phyloP scores from a whole-genome alignment of 106 monocot species.

The Dendrobium officinale region DNA sequence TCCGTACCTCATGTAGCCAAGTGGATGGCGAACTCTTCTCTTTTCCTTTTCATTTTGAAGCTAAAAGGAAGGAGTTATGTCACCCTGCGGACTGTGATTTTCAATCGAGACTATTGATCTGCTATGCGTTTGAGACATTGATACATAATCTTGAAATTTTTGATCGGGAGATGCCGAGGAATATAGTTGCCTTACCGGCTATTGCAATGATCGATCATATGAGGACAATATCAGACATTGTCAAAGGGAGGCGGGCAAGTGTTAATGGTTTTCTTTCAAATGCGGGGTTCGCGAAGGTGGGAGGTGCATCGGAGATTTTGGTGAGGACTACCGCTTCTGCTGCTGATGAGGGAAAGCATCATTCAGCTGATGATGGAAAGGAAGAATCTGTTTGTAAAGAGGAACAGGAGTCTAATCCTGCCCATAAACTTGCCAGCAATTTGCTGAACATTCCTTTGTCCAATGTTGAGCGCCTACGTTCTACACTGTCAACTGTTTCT shows the following conservation, averaged over 20 bases:
- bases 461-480: slow-evolving; percentile 62
- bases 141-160: slow-evolving; percentile 31
- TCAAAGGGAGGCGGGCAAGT: slow-evolving; percentile 34
- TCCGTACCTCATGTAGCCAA: slow-evolving; percentile 14
- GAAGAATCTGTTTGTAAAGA: slow-evolving; percentile 25
- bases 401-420: slow-evolving; percentile 17
- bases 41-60: slow-evolving; percentile 5
- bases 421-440: slow-evolving; percentile 31
- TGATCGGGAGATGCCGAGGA: slow-evolving; percentile 5
- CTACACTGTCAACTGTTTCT: slow-evolving; percentile 47
- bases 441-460: slow-evolving; percentile 71
- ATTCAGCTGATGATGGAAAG: slow-evolving; percentile 8
- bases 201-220: slow-evolving; percentile 23
- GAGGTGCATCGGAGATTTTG: slow-evolving; percentile 30
- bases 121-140: slow-evolving; percentile 27
- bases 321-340: slow-evolving; percentile 18
- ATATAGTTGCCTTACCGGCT: not conserved
- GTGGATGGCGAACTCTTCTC: slow-evolving; percentile 5
- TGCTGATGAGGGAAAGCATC: slow-evolving; percentile 15
- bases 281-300: slow-evolving; percentile 54
- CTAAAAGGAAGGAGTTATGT: not conserved
- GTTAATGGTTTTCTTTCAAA: slow-evolving; percentile 44
- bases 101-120: slow-evolving; percentile 29
- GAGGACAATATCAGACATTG: slow-evolving; percentile 27
- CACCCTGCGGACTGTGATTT: slow-evolving; percentile 6